Evolutionary conservation across 768 basidiomycete species (phyloP).

Genomic region (Tylopilus rubrobrunneus): DNA sequence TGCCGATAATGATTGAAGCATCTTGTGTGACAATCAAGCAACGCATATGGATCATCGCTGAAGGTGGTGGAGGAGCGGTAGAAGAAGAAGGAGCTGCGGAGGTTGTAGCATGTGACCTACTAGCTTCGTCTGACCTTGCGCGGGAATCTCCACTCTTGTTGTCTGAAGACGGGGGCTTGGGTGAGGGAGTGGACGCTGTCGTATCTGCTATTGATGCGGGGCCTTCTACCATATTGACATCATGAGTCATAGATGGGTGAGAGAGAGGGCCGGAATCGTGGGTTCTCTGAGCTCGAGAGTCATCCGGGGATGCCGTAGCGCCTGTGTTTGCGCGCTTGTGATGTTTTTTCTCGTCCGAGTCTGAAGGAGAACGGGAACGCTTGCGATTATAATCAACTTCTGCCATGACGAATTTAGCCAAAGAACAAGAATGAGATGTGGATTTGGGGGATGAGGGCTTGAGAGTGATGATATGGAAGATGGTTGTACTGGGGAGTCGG

Average conservation of each 20-base stretch:
- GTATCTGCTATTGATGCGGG: conserved; percentile 38
- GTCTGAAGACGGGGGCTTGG: conserved; percentile 41
- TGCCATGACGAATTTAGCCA: conserved; percentile 72
- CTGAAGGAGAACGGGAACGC: conserved; percentile 82
- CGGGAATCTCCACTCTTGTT: conserved; percentile 40
- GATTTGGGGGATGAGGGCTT: conserved; percentile 42
- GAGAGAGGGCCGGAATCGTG: conserved; percentile 41
- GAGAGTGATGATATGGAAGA: conserved; percentile 39
- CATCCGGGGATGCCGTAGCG: conserved; percentile 59
- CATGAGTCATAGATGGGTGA: conserved; percentile 40
- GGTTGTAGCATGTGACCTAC: conserved; percentile 43
- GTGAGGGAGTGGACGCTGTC: conserved; percentile 57
- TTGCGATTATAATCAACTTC: conserved; percentile 83
- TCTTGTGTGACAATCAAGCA: conserved; percentile 99
- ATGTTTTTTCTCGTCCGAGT: conserved; percentile 73
- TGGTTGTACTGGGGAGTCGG: conserved; percentile 36
- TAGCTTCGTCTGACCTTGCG: conserved; percentile 33
- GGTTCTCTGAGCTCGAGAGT: conserved; percentile 46
- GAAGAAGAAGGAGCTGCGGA: conserved; percentile 49
- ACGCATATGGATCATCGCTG: conserved; percentile 92
- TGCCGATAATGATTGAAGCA: conserved; percentile 98
- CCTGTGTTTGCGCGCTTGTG: conserved; percentile 85
- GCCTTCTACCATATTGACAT: conserved; percentile 64
- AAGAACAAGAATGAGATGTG: conserved; percentile 36
- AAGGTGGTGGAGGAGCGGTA: conserved; percentile 45